Evolutionary conservation across 1,284 basidiomycete species (phyloP), one percentile per base, ranked within the genome.

Genomic region (Rhodotorula glutinis): DNA sequence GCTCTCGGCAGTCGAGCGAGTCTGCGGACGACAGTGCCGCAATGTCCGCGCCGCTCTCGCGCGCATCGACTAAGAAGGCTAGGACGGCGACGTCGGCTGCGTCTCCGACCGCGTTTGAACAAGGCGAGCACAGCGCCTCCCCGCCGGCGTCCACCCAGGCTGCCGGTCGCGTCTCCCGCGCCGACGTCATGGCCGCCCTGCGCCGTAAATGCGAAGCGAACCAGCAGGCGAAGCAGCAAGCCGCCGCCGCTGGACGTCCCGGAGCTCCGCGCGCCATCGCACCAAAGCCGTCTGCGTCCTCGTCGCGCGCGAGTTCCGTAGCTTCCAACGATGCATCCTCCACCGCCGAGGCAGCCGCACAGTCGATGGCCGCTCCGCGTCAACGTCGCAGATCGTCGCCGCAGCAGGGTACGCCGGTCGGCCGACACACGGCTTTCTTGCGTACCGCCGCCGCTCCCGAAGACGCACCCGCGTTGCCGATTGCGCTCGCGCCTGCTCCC

Each of bases 161-260:
- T 17, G 49, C 49, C 25, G 25, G 49, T 27, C 49, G 25, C 49
- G 49, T 27, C 1, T 38, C 68, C 14, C 71, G 66, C 56, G 64
- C 53, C 27, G 66, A 66, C 30, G 71, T 68, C n/a, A 70, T 73
- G 69, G 59, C 52, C 25, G 63, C 66, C 13, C 62, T 73, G 3
- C 63, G 69, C 3, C 49, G 49, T n/a, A 67, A 67, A 46, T 70
- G 69, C 60, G 64, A 68, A 30, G 57, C 60, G 47, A 70, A 69
- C 63, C 62, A 67, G 58, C 55, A 57, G 41, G 30, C 14, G 19
- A 21, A n/a, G 11, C 33, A 47, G 44, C 25, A 47, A 3, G 17
- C 38, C 55, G 27, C 55, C n/a, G 25, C 27, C 9, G 16, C 54
- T 19, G 17, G 30, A 8, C 19, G 19, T 29, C 33, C 53, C n/a